phyloP scores from a whole-genome alignment of 1,284 basidiomycete species.

The Anthracocystis walkeri region DNA sequence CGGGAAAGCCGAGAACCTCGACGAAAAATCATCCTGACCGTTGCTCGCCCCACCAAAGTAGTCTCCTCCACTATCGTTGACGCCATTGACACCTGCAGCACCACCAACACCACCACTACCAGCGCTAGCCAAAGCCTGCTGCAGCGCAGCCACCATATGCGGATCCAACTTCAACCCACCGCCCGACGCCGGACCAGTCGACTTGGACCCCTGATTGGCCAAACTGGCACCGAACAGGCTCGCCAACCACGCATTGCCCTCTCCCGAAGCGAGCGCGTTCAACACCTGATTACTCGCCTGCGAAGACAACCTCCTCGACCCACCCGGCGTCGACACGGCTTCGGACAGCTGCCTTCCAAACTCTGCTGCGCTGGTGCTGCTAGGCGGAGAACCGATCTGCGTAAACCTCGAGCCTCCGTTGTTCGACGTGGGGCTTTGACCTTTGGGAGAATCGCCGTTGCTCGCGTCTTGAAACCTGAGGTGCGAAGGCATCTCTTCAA shows the following conservation, averaged over 20 bases:
- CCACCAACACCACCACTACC: slow-evolving; percentile 15
- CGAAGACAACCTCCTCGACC: slow-evolving; percentile 39
- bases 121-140: slow-evolving; percentile 48
- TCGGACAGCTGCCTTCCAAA: slow-evolving; percentile 41
- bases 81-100: slow-evolving; percentile 4
- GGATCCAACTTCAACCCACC: slow-evolving; percentile 60
- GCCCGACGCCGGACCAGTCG: slow-evolving; percentile 35
- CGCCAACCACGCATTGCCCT: slow-evolving; percentile 59
- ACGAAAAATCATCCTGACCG: slow-evolving; percentile 22
- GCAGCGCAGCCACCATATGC: slow-evolving; percentile 56
- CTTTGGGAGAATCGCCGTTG: slow-evolving; percentile 41
- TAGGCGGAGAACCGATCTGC: slow-evolving; percentile 45
- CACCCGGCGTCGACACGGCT: slow-evolving; percentile 50
- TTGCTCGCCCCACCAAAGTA: slow-evolving; percentile 28
- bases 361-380: slow-evolving; percentile 17
- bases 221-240: slow-evolving; percentile 54
- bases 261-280: slow-evolving; percentile 56
- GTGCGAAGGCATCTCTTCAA: slow-evolving; percentile 53
- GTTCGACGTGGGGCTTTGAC: slow-evolving; percentile 17
- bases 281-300: slow-evolving; percentile 59
- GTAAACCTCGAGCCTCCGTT: slow-evolving; percentile 42
- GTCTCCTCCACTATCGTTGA: slow-evolving; percentile 17
- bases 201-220: slow-evolving; percentile 41
- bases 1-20: slow-evolving; percentile 37
- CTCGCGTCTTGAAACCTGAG: slow-evolving; percentile 46